phyloP scores from a whole-genome alignment of 1,139 yeast genomes.

The Blastobotrys proliferans region DNA sequence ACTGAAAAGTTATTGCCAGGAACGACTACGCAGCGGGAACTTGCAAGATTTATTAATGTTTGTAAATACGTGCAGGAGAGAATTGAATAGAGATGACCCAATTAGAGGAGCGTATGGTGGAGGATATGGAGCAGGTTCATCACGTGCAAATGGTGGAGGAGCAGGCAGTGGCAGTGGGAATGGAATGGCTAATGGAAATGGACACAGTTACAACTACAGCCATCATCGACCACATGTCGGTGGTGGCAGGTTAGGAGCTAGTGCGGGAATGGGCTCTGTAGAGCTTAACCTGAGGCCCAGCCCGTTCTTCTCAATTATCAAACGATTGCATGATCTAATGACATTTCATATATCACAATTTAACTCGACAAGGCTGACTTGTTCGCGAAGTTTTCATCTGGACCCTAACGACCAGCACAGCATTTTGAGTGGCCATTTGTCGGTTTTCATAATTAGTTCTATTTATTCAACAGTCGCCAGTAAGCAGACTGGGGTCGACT shows the following conservation, averaged over 20 bases:
- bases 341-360: slow-evolving; percentile 22
- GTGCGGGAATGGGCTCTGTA: background rate
- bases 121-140: too few relatives aligned
- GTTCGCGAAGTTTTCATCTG: slow-evolving; percentile 20
- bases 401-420: slow-evolving; percentile 14
- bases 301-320: slow-evolving; percentile 30
- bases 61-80: background rate
- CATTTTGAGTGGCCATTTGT: slow-evolving; percentile 11
- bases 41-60: background rate
- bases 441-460: slow-evolving; percentile 21
- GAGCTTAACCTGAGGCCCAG: slow-evolving; percentile 25
- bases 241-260: background rate
- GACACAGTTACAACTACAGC: too few relatives aligned
- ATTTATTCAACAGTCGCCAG: background rate
- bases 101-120: too few relatives aligned
- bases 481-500: slow-evolving; percentile 17
- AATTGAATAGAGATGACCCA: background rate
- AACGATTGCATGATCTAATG: slow-evolving; percentile 25
- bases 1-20: slow-evolving; percentile 19
- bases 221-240: too few relatives aligned
- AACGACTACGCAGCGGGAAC: background rate
- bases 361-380: slow-evolving; percentile 16
- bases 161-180: too few relatives aligned
- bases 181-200: too few relatives aligned
- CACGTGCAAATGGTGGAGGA: too few relatives aligned